Evolutionary conservation across 768 basidiomycete genomes (phyloP).

Genomic region (Pulveroboletus sp.): DNA sequence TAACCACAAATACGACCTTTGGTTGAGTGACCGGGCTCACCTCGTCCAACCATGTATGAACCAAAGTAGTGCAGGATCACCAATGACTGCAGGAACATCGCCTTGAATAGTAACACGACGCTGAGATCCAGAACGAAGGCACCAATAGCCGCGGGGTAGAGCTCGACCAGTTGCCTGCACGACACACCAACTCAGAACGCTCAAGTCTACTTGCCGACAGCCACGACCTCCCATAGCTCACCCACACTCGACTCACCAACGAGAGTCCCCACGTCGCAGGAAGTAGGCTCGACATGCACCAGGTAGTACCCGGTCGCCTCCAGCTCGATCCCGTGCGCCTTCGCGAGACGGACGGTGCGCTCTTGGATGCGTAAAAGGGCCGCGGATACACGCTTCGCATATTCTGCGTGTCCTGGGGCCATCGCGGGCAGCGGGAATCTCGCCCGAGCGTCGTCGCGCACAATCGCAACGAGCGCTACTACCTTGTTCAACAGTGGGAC

Average conservation of each 20-base stretch:
- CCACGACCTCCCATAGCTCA: background rate
- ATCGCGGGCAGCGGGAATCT: conserved; percentile 5
- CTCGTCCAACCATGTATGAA: conserved; percentile 12
- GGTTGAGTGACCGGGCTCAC: background rate
- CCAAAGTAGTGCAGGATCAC: conserved; percentile 13
- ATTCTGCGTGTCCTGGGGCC: conserved; percentile 10
- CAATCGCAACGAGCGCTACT: background rate
- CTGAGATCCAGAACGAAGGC: conserved; percentile 10
- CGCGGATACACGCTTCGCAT: background rate
- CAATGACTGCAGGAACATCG: conserved; percentile 9
- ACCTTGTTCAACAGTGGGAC: background rate
- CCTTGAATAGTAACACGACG: conserved; percentile 5
- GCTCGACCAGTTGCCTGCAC: conserved; percentile 14
- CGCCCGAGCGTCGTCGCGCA: conserved; percentile 2
- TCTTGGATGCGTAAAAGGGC: background rate
- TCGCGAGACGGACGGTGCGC: background rate
- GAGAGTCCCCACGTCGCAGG: conserved; percentile 4
- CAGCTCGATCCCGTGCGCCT: background rate
- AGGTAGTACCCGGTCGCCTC: conserved; percentile 5
- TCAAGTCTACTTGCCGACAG: background rate
- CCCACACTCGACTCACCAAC: conserved; percentile 5
- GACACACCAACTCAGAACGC: background rate
- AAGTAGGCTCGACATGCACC: background rate
- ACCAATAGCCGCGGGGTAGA: conserved; percentile 11
- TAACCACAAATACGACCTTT: background rate